Conservation (phyloP, 176 grass and related monocot species). For the Pontederia crassipes region DNA sequence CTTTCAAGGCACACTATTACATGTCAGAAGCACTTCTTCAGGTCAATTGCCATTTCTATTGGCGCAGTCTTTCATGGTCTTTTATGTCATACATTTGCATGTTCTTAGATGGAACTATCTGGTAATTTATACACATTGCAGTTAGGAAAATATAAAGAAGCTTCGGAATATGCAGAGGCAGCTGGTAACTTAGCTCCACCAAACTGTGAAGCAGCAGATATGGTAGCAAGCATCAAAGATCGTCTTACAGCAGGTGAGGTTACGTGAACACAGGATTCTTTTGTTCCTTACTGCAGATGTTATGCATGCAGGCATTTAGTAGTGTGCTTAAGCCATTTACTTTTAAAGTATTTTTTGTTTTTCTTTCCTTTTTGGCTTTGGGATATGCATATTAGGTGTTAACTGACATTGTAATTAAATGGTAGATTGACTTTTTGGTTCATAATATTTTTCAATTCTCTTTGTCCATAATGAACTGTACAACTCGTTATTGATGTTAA, state of each 20-base stretch:
- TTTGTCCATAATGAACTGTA: no score
- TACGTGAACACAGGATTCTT: background rate
- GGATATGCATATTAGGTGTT: no score
- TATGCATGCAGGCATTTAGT: background rate
- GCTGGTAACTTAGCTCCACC: constrained; percentile 37
- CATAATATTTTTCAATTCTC: no score
- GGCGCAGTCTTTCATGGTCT: background rate
- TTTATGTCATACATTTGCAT: background rate
- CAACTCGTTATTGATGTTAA: no score
- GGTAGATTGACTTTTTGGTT: no score
- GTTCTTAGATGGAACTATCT: background rate
- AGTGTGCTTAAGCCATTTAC: background rate
- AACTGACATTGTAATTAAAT: no score
- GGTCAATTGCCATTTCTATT: constrained; percentile 19
- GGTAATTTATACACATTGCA: constrained; percentile 10
- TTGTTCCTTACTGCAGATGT: no score
- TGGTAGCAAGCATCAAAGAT: constrained; percentile 47
- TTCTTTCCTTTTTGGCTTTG: no score
- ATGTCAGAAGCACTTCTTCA: constrained; percentile 78
- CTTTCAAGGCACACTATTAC: constrained; percentile 56
- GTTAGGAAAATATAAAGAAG: constrained; percentile 79
- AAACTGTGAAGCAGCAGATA: constrained; percentile 35
- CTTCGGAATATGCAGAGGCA: constrained; percentile 48
- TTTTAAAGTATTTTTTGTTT: no score
- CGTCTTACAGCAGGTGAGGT: constrained; percentile 51